Conservation (phyloP, 2,329 filamentous ascomycete genomes). For the Xylaria arbuscula region DNA sequence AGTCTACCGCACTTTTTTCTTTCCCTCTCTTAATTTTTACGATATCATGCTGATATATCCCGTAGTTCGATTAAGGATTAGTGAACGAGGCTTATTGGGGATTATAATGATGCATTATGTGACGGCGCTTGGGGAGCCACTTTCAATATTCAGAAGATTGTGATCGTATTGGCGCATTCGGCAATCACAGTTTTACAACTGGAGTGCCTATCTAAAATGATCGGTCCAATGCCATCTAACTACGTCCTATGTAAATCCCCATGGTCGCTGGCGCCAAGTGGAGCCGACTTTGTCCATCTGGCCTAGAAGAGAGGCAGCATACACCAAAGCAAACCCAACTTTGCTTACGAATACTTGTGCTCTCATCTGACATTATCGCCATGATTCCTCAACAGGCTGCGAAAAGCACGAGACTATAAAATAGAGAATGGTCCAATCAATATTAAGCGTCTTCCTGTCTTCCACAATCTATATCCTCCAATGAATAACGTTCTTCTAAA, state of each 20-base stretch:
- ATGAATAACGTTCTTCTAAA: background rate
- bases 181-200: conserved; percentile 29
- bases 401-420: background rate
- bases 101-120: conserved; percentile 27
- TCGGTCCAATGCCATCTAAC: conserved; percentile 8
- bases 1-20: conserved; percentile 40
- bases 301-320: background rate
- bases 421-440: background rate
- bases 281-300: background rate
- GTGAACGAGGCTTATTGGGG: conserved; percentile 5
- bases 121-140: conserved; percentile 28
- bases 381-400: background rate
- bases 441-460: background rate
- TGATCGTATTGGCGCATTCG: conserved; percentile 13
- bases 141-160: conserved; percentile 2
- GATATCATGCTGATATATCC: conserved; percentile 16
- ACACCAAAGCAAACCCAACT: background rate
- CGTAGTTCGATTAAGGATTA: conserved; percentile 37
- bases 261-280: background rate
- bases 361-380: background rate
- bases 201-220: conserved; percentile 1
- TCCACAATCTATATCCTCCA: background rate
- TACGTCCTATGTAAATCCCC: background rate
- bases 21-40: too few relatives aligned
- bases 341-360: background rate